Evolutionary conservation across 345 rosid species (phyloP).

Genomic region (Hibiscus syriacus): DNA sequence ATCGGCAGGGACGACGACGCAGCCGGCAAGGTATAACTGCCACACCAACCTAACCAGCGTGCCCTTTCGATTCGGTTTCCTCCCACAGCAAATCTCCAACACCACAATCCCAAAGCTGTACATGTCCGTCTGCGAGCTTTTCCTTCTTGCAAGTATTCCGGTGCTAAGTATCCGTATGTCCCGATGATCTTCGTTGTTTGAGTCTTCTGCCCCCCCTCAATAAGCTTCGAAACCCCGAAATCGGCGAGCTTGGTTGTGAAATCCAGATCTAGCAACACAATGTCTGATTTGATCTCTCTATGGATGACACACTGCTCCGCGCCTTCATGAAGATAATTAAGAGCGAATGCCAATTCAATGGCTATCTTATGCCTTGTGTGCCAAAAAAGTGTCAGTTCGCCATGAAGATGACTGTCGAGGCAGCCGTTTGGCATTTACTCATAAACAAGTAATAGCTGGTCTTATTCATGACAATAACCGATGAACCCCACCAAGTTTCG

Average conservation of each 20-base stretch:
- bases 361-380: not conserved
- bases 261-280: not conserved
- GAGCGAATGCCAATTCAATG: not conserved
- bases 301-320: not conserved
- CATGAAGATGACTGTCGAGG: conserved; percentile 3
- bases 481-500: conserved; percentile 2
- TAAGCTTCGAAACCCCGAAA: not conserved
- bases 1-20: conserved; percentile 12
- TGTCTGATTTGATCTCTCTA: not conserved
- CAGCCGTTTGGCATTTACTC: conserved; percentile 13
- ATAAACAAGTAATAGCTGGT: conserved; percentile 5
- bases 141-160: not conserved
- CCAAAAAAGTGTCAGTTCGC: not conserved
- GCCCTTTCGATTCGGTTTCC: not conserved
- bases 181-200: not conserved
- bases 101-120: not conserved
- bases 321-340: not conserved
- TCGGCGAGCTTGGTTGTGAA: not conserved
- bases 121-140: not conserved
- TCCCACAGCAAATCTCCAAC: conserved; percentile 19
- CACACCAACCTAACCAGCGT: conserved; percentile 18
- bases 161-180: not conserved
- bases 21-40: conserved; percentile 15
- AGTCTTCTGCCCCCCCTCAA: not conserved
- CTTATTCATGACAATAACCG: conserved; percentile 1